These are phyloP conservation scores for Haberlea rhodopensis DNA, from an alignment of 257 asterid genomes.

Conservation along the genomic window DNA sequence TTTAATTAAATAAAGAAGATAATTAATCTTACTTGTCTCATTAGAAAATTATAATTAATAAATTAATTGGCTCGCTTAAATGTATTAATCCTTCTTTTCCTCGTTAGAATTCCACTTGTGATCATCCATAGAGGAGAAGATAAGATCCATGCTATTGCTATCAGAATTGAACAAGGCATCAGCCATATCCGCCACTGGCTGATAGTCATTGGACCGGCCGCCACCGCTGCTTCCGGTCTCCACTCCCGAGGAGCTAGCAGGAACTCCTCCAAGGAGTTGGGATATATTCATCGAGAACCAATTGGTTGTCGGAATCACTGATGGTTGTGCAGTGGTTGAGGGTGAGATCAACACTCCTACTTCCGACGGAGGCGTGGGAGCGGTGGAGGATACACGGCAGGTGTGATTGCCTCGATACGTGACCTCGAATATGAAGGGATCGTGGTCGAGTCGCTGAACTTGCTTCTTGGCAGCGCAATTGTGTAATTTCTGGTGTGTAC, in stretches of 20 bases:
- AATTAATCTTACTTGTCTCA: no score
- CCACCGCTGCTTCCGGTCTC: constrained; percentile 17
- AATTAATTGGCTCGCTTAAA: no score
- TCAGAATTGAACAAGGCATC: constrained; percentile 81
- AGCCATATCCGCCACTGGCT: constrained; percentile 76
- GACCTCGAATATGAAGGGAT: no score
- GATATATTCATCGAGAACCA: constrained; percentile 74
- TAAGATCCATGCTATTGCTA: constrained; percentile 72
- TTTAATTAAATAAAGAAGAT: no score
- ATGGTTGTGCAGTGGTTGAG: constrained; percentile 27
- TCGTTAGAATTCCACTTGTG: constrained; percentile 53
- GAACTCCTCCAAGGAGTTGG: constrained; percentile 6
- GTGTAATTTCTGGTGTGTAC: constrained; percentile 77
- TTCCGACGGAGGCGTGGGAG: constrained; percentile 39
- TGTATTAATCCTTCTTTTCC: constrained; percentile 43
- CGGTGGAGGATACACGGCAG: no score
- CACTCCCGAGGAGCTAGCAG: constrained; percentile 4
- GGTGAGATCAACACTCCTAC: constrained; percentile 19
- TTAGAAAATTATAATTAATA: no score
- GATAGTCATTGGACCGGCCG: constrained; percentile 32
- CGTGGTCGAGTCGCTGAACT: no score
- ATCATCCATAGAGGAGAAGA: constrained; percentile 65
- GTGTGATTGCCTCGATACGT: no score
- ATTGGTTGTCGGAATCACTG: constrained; percentile 16
- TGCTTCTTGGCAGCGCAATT: constrained; percentile 63